Evolutionary conservation across 768 basidiomycete species (phyloP).

Genomic region (Dioszegia aurantiaca): DNA sequence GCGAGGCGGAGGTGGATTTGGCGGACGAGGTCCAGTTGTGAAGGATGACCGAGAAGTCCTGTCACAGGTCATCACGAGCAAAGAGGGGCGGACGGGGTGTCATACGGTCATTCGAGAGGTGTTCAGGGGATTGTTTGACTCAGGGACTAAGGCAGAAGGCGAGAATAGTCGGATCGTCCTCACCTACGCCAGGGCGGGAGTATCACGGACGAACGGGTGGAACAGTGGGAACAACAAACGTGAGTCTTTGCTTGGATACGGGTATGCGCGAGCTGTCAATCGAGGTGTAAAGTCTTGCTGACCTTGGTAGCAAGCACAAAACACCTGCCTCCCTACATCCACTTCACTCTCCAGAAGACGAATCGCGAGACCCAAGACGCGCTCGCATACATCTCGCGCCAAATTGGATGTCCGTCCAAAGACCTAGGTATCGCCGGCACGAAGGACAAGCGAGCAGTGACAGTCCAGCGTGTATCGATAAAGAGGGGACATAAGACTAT

Average conservation of each 20-base stretch:
- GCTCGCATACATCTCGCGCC: slow-evolving; percentile 71
- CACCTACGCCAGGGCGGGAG: slow-evolving; percentile 59
- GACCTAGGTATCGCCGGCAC: slow-evolving; percentile 90
- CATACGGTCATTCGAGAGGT: slow-evolving; percentile 76
- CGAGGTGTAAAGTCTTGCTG: background rate
- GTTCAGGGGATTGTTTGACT: slow-evolving; percentile 80
- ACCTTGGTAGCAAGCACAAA: slow-evolving; percentile 17
- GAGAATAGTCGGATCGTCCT: slow-evolving; percentile 70
- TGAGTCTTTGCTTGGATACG: background rate
- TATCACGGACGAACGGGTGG: slow-evolving; percentile 2
- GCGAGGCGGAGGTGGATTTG: slow-evolving; percentile 32
- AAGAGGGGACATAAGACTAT: slow-evolving; percentile 56
- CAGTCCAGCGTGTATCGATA: slow-evolving; percentile 74
- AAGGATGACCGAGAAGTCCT: slow-evolving; percentile 63
- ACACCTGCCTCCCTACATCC: slow-evolving; percentile 67
- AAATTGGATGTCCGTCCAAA: slow-evolving; percentile 70
- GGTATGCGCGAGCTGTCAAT: no score
- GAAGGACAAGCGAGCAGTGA: slow-evolving; percentile 97
- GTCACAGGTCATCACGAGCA: slow-evolving; percentile 76
- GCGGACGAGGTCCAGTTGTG: slow-evolving; percentile 23
- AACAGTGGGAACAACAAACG: background rate
- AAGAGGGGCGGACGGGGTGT: slow-evolving; percentile 73
- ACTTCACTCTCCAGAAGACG: slow-evolving; percentile 94
- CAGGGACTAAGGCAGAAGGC: slow-evolving; percentile 63
- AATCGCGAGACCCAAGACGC: slow-evolving; percentile 98